phyloP scores from a whole-genome alignment of 2,329 filamentous ascomycete genomes.

The Stachybotrys elegans region DNA sequence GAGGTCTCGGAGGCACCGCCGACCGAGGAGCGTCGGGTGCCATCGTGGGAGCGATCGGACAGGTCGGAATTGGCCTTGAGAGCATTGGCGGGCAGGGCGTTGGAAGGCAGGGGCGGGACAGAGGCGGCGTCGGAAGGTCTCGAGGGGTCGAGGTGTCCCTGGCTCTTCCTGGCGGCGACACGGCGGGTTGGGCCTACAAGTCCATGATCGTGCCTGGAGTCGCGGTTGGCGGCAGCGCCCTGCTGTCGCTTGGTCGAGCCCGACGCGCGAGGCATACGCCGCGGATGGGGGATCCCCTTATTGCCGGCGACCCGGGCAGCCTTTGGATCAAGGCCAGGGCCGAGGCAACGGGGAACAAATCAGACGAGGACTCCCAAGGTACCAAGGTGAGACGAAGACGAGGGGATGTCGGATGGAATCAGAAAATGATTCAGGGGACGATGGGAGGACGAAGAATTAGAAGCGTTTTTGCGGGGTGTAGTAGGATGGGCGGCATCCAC shows the following conservation, averaged over 20 bases:
- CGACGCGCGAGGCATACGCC: conserved; percentile 58
- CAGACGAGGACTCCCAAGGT: background rate
- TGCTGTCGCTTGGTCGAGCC: conserved; percentile 57
- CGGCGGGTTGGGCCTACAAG: conserved; percentile 57
- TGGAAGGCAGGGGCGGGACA: conserved; percentile 15
- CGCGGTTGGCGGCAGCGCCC: conserved; percentile 59
- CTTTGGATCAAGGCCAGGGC: conserved; percentile 27
- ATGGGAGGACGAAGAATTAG: background rate
- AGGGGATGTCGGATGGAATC: no score
- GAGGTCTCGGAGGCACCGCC: conserved; percentile 49
- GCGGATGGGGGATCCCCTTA: conserved; percentile 24
- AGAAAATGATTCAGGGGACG: background rate
- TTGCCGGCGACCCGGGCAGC: conserved; percentile 30
- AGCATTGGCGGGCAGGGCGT: conserved; percentile 22
- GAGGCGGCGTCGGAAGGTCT: conserved; percentile 26
- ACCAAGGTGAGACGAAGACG: background rate
- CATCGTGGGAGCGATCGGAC: conserved; percentile 35
- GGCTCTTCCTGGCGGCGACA: conserved; percentile 38
- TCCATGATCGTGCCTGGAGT: conserved; percentile 81
- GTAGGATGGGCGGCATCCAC: no score
- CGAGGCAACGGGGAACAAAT: background rate
- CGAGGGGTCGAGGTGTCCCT: conserved; percentile 36
- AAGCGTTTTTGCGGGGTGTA: background rate
- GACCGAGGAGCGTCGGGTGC: conserved; percentile 42
- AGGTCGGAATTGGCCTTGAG: conserved; percentile 27